These are phyloP conservation scores for Pythium vanterpoolii DNA, from an alignment of 352 stramenopile species.

Conservation along the genomic window DNA sequence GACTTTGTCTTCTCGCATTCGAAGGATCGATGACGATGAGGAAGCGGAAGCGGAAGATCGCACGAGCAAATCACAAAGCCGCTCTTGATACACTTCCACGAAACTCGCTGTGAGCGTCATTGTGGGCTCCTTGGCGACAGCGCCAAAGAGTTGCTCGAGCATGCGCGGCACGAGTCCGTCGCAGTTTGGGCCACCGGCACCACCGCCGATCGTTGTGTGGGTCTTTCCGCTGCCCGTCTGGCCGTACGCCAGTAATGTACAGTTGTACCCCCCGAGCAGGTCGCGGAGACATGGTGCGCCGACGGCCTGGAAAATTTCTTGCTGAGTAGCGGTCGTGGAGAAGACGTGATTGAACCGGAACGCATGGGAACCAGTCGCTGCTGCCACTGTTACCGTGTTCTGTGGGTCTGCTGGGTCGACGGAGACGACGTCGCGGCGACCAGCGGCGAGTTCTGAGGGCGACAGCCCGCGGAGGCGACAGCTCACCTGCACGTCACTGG, in stretches of 20 bases:
- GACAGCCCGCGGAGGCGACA: slow-evolving; percentile 42
- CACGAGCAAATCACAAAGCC: slow-evolving; percentile 48
- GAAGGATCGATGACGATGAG: slow-evolving; percentile 14
- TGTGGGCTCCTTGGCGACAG: slow-evolving; percentile 25
- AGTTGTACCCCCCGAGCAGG: slow-evolving; percentile 62
- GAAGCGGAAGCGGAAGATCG: neutral
- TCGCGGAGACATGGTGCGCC: slow-evolving; percentile 48
- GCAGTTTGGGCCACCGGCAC: neutral
- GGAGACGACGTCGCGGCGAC: slow-evolving; percentile 4
- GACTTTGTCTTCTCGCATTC: slow-evolving; percentile 43
- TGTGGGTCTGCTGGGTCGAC: neutral
- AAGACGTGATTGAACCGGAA: slow-evolving; percentile 56
- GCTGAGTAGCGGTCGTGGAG: slow-evolving; percentile 28
- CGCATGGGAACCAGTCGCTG: slow-evolving; percentile 8
- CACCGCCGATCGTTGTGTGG: slow-evolving; percentile 40
- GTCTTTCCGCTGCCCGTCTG: slow-evolving; percentile 76
- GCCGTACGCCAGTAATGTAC: slow-evolving; percentile 68
- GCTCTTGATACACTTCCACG: slow-evolving; percentile 75
- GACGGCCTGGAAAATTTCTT: slow-evolving; percentile 42
- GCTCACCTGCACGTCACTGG: slow-evolving; percentile 49
- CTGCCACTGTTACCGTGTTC: neutral
- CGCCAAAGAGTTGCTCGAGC: slow-evolving; percentile 33
- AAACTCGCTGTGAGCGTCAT: slow-evolving; percentile 44
- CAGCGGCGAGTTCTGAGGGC: slow-evolving; percentile 5
- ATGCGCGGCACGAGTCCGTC: slow-evolving; percentile 39